phyloP scores from a whole-genome alignment of 306 rosid species.

The Lathyrus aphaca region DNA sequence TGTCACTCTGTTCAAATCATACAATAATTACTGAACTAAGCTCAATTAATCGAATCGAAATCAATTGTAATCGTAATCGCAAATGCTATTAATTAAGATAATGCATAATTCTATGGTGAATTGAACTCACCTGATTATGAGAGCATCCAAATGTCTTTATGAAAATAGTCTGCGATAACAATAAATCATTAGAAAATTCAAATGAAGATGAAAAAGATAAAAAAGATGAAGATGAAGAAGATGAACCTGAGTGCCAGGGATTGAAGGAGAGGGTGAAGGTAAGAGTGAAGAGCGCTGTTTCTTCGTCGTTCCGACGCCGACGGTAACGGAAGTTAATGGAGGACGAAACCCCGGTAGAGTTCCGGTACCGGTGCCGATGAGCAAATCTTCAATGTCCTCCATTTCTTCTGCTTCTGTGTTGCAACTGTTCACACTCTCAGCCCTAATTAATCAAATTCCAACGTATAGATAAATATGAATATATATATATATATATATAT shows the following conservation, averaged over 20 bases:
- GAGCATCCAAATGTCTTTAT: constrained; percentile 95
- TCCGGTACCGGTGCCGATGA: constrained; percentile 51
- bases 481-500: too few species aligned
- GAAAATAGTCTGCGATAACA: constrained; percentile 62
- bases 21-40: background rate
- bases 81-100: background rate
- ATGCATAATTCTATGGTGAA: background rate
- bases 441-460: background rate
- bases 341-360: constrained; percentile 78
- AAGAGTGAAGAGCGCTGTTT: constrained; percentile 22
- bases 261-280: constrained; percentile 41
- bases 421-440: background rate
- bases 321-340: constrained; percentile 61
- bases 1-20: constrained; percentile 72
- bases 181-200: background rate
- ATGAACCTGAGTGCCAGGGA: constrained; percentile 82
- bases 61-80: background rate
- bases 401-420: constrained; percentile 32
- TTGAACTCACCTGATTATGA: constrained; percentile 69
- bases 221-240: background rate
- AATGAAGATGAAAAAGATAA: background rate
- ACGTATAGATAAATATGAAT: background rate
- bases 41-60: background rate
- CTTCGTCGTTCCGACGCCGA: constrained; percentile 48
- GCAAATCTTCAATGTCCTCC: constrained; percentile 92